Evolutionary conservation across 495 filamentous ascomycete species (phyloP).

Genomic region (Penicillium tannophilum): DNA sequence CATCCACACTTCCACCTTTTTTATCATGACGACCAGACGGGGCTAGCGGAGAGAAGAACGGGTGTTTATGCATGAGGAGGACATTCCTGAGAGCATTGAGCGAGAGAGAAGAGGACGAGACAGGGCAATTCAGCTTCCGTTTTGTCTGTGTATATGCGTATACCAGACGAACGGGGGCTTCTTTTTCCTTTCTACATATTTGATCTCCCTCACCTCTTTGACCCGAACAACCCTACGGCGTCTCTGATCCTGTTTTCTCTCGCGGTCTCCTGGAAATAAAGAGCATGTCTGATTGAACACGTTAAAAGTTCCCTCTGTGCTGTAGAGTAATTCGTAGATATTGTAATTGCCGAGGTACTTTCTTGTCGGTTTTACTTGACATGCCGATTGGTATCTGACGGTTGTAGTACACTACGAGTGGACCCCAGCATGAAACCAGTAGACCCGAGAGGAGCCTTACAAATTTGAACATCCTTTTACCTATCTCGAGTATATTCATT

Average conservation of each 20-base stretch:
- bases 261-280: slow-evolving; percentile 42
- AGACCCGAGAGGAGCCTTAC: too few relatives aligned
- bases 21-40: slow-evolving; percentile 37
- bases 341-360: neutral
- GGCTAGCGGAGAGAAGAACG: slow-evolving; percentile 31
- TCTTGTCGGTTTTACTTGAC: neutral
- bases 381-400: too few relatives aligned
- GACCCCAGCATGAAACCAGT: too few relatives aligned
- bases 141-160: neutral
- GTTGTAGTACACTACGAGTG: too few relatives aligned
- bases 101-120: slow-evolving; percentile 34
- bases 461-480: too few relatives aligned
- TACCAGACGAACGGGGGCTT: slow-evolving; percentile 18
- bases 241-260: slow-evolving; percentile 39
- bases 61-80: slow-evolving; percentile 33
- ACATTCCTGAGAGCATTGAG: slow-evolving; percentile 27
- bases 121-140: slow-evolving; percentile 15
- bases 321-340: slow-evolving; percentile 4
- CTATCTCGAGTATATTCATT: too few relatives aligned
- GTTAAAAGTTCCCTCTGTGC: slow-evolving; percentile 29
- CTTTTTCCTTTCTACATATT: slow-evolving; percentile 28
- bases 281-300: slow-evolving; percentile 39
- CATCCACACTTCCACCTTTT: slow-evolving; percentile 11
- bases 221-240: slow-evolving; percentile 31
- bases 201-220: slow-evolving; percentile 33